Conservation (phyloP, 176 grass and related monocot species). For the Phragmites australis region DNA sequence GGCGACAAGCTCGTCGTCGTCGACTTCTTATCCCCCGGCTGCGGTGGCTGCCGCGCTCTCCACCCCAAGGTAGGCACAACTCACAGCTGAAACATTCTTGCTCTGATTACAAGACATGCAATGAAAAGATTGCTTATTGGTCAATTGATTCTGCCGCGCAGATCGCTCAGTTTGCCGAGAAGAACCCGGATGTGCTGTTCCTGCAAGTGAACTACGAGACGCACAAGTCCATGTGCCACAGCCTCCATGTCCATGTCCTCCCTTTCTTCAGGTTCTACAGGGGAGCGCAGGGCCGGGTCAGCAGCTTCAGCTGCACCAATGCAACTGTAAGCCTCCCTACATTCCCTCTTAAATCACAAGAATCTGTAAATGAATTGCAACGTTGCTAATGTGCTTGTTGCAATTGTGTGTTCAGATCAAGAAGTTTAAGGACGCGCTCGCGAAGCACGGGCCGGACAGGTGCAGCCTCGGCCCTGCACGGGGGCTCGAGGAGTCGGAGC, state of each 20-base stretch:
- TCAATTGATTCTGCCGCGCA: slow-evolving; percentile 25
- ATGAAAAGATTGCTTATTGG: background rate
- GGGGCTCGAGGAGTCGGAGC: slow-evolving; percentile 77
- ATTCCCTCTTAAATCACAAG: background rate
- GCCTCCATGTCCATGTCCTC: slow-evolving; percentile 85
- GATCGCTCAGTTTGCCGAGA: slow-evolving; percentile 73
- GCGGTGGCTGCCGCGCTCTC: slow-evolving; percentile 70
- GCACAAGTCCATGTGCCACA: slow-evolving; percentile 97
- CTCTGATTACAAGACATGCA: background rate
- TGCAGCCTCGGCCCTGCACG: slow-evolving; percentile 76
- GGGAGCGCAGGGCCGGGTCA: slow-evolving; percentile 76
- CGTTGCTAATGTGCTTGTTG: slow-evolving; percentile 1
- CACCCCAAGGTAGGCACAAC: slow-evolving; percentile 72
- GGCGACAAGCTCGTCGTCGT: slow-evolving; percentile 65
- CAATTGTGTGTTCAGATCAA: slow-evolving; percentile 63
- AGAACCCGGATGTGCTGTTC: slow-evolving; percentile 67
- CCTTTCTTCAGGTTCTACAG: slow-evolving; percentile 94
- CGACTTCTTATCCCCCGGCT: slow-evolving; percentile 76
- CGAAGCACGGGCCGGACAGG: slow-evolving; percentile 70
- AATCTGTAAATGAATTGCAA: background rate
- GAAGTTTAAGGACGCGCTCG: slow-evolving; percentile 86
- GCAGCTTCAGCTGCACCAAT: slow-evolving; percentile 98
- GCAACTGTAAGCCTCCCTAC: slow-evolving; percentile 60
- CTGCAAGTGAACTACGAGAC: slow-evolving; percentile 87
- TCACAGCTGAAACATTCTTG: background rate